Conservation (phyloP, 2,329 filamentous ascomycete species). For the Trichoderma cornu-damae region DNA sequence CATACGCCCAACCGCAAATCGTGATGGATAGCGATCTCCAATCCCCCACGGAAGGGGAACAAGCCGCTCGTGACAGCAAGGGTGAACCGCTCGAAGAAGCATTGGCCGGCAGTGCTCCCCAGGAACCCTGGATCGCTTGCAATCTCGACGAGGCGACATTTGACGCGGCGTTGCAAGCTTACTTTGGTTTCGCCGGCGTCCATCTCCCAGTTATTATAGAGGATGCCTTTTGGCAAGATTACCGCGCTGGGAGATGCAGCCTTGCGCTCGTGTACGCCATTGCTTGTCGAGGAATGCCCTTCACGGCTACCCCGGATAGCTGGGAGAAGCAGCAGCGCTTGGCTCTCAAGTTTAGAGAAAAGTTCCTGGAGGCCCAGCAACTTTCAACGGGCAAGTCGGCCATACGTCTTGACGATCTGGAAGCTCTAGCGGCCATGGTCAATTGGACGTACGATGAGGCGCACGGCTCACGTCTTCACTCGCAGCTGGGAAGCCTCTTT, state of each 20-base stretch:
- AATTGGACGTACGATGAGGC: slow-evolving; percentile 1
- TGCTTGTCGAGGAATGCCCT: background rate
- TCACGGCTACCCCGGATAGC: background rate
- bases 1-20: background rate
- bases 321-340: slow-evolving; percentile 1
- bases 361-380: background rate
- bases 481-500: background rate
- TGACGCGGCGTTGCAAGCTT: background rate
- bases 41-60: background rate
- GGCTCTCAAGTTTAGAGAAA: background rate
- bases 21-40: background rate
- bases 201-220: slow-evolving; percentile 7
- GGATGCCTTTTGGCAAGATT: slow-evolving; percentile 7
- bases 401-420: slow-evolving; percentile 3
- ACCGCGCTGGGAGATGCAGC: background rate
- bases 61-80: background rate
- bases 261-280: slow-evolving; percentile 1
- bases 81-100: background rate
- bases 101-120: background rate
- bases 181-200: background rate
- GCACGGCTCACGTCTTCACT: background rate
- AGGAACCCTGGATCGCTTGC: background rate
- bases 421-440: background rate
- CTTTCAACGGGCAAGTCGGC: background rate
- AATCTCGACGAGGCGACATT: background rate